These are phyloP conservation scores for Cyberlindnera lachancei DNA, from an alignment of 805 yeast genomes.

Conservation along the genomic window DNA sequence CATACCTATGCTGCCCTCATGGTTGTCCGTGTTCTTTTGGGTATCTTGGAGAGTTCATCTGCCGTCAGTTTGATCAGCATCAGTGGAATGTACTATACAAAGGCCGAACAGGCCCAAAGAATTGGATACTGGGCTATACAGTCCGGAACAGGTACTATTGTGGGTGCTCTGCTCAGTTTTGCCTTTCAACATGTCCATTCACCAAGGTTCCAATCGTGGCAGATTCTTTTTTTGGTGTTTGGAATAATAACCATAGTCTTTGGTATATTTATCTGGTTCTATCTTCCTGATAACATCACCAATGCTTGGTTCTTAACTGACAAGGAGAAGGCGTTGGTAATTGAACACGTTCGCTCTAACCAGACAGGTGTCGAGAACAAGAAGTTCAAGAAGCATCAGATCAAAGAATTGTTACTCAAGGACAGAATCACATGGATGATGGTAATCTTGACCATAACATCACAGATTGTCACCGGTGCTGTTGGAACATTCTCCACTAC, in stretches of 20 bases:
- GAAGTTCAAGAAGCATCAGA: slow-evolving; percentile 31
- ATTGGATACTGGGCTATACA: slow-evolving; percentile 46
- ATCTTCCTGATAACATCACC: slow-evolving; percentile 42
- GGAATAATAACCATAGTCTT: slow-evolving; percentile 43
- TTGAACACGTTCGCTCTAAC: slow-evolving; percentile 33
- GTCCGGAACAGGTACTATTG: slow-evolving; percentile 41
- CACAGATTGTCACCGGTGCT: slow-evolving; percentile 44
- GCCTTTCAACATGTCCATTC: slow-evolving; percentile 44
- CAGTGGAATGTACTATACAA: slow-evolving; percentile 51
- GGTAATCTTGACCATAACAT: slow-evolving; percentile 32
- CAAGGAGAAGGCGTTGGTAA: slow-evolving; percentile 30
- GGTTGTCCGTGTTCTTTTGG: slow-evolving; percentile 43
- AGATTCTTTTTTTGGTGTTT: slow-evolving; percentile 45
- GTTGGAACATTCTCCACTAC: slow-evolving; percentile 16
- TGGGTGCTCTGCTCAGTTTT: slow-evolving; percentile 38
- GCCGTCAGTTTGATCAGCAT: slow-evolving; percentile 47
- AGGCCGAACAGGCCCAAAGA: slow-evolving; percentile 40
- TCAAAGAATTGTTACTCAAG: slow-evolving; percentile 33
- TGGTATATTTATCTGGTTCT: slow-evolving; percentile 35
- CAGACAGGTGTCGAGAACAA: slow-evolving; percentile 41
- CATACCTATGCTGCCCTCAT: slow-evolving; percentile 42
- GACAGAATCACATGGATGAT: slow-evolving; percentile 41
- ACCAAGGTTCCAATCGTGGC: slow-evolving; percentile 41
- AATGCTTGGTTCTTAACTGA: slow-evolving; percentile 25
- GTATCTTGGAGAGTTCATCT: slow-evolving; percentile 43